phyloP scores from a whole-genome alignment of 768 basidiomycete genomes.

The Boletus reticuloceps region DNA sequence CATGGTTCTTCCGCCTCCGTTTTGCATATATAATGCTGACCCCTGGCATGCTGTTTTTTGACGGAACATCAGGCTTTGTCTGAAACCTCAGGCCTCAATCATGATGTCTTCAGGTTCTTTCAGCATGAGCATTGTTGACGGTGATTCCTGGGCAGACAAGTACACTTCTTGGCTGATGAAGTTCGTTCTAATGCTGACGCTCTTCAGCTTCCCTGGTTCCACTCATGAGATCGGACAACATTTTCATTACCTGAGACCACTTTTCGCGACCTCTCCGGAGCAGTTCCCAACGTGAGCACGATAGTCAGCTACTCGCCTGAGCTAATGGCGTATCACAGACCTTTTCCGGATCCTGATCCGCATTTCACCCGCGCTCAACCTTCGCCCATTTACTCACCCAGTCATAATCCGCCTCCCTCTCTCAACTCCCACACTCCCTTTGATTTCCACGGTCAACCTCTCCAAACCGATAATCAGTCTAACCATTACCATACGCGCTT shows the following conservation, averaged over 20 bases:
- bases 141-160: neutral
- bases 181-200: neutral
- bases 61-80: too few relatives aligned
- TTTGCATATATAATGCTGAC: neutral
- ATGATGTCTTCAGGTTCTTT: neutral
- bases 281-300: neutral
- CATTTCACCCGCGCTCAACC: neutral
- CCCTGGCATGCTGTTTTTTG: too few relatives aligned
- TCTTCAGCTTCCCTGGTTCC: neutral
- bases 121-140: neutral
- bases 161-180: neutral
- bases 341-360: neutral
- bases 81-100: neutral
- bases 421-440: neutral
- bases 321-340: neutral
- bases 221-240: neutral
- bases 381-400: too few relatives aligned
- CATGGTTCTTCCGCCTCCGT: neutral
- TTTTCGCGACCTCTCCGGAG: neutral
- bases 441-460: neutral
- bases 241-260: too few relatives aligned
- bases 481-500: too few relatives aligned
- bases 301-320: neutral
- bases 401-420: neutral
- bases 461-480: too few relatives aligned